Percentiles rank a stretch among this genome's conserved stretches.
Conservation (phyloP, 139 green algal species). For the Trebouxia sp. region DNA sequence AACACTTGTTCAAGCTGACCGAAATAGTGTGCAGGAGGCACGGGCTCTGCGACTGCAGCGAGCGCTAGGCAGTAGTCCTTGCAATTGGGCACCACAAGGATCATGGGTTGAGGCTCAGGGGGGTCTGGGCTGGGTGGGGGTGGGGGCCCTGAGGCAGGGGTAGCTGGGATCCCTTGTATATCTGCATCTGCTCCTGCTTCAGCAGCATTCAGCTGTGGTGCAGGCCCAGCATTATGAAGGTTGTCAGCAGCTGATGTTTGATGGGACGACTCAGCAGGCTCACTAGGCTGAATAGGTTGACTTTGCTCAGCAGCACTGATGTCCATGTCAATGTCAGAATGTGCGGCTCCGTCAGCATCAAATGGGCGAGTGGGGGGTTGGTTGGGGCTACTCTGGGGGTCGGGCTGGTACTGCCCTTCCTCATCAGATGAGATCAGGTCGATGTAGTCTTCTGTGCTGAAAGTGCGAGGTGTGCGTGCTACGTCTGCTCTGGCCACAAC, state of each 20-base stretch:
- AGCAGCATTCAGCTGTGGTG: no score
- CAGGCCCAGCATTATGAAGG: no score
- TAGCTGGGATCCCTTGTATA: not conserved
- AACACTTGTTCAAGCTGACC: not conserved
- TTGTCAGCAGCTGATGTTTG: no score
- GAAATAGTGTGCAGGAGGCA: not conserved
- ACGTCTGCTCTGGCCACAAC: not conserved
- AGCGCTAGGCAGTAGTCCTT: conserved; percentile 12
- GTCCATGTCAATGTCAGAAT: no score
- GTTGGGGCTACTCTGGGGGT: no score
- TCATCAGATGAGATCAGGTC: conserved; percentile 23
- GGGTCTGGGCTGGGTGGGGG: no score
- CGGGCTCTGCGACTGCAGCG: not conserved
- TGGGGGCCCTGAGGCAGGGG: not conserved
- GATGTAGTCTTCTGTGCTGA: not conserved
- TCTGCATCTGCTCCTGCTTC: no score
- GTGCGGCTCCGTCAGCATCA: no score
- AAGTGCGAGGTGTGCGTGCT: not conserved
- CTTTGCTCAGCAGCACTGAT: no score
- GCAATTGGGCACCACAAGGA: not conserved
- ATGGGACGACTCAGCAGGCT: no score
- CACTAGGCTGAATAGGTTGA: no score
- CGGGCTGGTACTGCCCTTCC: not conserved
- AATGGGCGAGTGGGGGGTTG: no score
- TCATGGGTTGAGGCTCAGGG: not conserved